Evolutionary conservation across 2,329 filamentous ascomycete species (phyloP).

Genomic region (Ceratocystiopsis brevicomis): DNA sequence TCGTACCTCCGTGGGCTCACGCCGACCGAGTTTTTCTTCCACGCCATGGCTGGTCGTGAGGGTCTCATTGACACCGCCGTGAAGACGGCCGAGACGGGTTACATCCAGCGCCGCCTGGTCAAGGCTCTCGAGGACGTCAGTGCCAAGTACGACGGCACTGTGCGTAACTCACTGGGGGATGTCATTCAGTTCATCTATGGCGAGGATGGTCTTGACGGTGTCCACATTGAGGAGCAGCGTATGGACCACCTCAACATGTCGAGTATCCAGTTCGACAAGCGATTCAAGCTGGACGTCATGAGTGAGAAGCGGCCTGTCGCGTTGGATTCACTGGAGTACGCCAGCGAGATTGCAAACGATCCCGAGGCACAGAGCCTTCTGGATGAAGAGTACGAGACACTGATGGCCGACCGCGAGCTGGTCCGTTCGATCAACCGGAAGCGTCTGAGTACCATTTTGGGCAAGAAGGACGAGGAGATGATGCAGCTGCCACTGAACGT

Average conservation of each 20-base stretch:
- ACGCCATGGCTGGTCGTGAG: conserved; percentile 99
- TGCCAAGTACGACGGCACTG: conserved; percentile 92
- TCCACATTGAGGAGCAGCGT: conserved; percentile 80
- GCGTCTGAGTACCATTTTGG: conserved; percentile 7
- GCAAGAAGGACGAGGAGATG: conserved; percentile 57
- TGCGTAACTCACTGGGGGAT: conserved; percentile 90
- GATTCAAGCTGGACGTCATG: conserved; percentile 79
- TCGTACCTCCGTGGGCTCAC: conserved; percentile 93
- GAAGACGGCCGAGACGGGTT: conserved; percentile 97
- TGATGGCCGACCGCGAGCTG: conserved; percentile 54
- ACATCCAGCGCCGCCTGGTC: conserved; percentile 94
- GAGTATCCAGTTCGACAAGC: conserved; percentile 55
- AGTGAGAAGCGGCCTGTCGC: conserved; percentile 34
- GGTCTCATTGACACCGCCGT: conserved; percentile 99
- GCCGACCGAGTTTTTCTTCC: conserved; percentile 95
- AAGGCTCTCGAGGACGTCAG: conserved; percentile 96
- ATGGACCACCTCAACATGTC: conserved; percentile 75
- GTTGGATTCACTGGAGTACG: conserved; percentile 67
- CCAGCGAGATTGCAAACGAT: conserved; percentile 71
- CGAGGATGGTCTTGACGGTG: conserved; percentile 88
- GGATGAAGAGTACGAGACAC: conserved; percentile 70
- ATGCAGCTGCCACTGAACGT: conserved; percentile 91
- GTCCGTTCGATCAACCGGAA: conserved; percentile 49
- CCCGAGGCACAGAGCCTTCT: conserved; percentile 71
- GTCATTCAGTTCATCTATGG: conserved; percentile 95